These are phyloP conservation scores for Metroxylon sagu DNA, from an alignment of 176 grass and related monocot genomes.

Conservation along the genomic window DNA sequence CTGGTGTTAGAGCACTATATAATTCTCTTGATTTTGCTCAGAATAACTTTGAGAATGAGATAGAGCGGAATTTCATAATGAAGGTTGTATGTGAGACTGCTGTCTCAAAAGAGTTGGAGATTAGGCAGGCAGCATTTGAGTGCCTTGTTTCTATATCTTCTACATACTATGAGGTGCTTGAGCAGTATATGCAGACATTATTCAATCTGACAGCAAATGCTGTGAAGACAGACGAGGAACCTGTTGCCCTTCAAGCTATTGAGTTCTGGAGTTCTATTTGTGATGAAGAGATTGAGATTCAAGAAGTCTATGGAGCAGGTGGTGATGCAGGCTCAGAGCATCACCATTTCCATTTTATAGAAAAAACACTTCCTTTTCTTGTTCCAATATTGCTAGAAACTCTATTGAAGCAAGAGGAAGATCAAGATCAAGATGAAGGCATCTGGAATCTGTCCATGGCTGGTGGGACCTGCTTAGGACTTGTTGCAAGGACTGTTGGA, in stretches of 20 bases:
- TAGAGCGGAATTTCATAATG: constrained; percentile 89
- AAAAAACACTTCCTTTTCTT: constrained; percentile 77
- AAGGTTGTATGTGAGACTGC: constrained; percentile 82
- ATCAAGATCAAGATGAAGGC: constrained; percentile 88
- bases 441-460: constrained; percentile 72
- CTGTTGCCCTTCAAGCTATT: constrained; percentile 65
- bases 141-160: constrained; percentile 86
- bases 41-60: constrained; percentile 82
- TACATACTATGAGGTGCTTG: constrained; percentile 68
- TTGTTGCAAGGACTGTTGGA: constrained; percentile 60
- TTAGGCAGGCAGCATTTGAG: constrained; percentile 77
- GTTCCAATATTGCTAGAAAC: constrained; percentile 85
- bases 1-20: constrained; percentile 64
- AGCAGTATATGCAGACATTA: constrained; percentile 67
- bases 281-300: constrained; percentile 80
- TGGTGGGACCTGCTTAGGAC: constrained; percentile 68
- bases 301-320: constrained; percentile 54
- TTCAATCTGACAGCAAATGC: constrained; percentile 69
- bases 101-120: constrained; percentile 72
- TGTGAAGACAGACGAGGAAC: constrained; percentile 69
- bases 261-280: constrained; percentile 95
- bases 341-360: constrained; percentile 61
- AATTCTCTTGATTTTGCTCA: constrained; percentile 81
- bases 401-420: constrained; percentile 81
- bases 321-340: constrained; percentile 44